Evolutionary conservation across 1,139 yeast genomes (phyloP), one percentile per base, ranked within the genome.

Genomic region (Meyerozyma guilliermondii): DNA sequence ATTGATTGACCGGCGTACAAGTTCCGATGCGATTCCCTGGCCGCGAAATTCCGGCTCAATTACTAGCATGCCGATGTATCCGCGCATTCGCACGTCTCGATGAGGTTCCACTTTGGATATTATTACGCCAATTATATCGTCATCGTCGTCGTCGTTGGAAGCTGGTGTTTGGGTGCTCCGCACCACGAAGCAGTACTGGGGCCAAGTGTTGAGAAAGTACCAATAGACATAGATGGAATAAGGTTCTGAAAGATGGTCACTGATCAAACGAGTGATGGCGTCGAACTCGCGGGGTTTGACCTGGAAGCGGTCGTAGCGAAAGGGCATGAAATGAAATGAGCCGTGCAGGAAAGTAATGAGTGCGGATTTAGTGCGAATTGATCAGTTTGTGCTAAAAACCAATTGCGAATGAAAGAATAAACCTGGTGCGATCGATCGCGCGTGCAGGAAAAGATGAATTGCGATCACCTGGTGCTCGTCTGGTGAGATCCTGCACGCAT

Each of bases 51-150:
- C 59, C 35, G 81, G 78, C 44, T 83, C 82, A 23, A 92, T 95
- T 0, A 95, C 96, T 43, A 92, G 67, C 98, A 92, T 92, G 6
- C 98, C 98, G 38, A 92, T 91, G 56, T 92, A 92, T 0, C 98
- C 98, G 48, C 97, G 68, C 53, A 70, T 58, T 46, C 96, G 69
- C 9, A 76, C 82, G 28, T 77, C 75, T 44, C 92, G 71, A 62
- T 92, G 98, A 5, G 77, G 71, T 51, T 86, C 95, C n/a, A 82
- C 77, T 56, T 88, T 88, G 46, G 95, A 83, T 8, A 92, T 87
- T 17, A 91, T 82, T 35, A 86, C 87, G 4, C 98, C 98, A 14
- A 91, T 74, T 22, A 33, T 33, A n/a, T 8, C 24, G 20, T 13
- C 34, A 13, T 7, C 16, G 16, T 43, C 43, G 16, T 43, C 40